phyloP scores from a whole-genome alignment of 345 rosid genomes.

The Bruguiera sexangula region DNA sequence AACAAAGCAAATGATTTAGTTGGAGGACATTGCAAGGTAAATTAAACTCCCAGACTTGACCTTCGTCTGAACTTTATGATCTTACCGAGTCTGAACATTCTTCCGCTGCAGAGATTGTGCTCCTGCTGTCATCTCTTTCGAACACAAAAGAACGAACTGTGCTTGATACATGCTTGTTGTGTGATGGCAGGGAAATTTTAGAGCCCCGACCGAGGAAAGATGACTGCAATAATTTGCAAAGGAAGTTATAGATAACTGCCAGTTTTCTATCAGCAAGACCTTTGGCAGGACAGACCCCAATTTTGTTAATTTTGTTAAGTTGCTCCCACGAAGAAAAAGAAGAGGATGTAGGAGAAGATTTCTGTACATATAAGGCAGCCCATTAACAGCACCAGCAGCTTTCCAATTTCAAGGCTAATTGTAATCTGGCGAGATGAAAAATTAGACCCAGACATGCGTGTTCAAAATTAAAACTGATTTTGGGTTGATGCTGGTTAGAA shows the following conservation, averaged over 20 bases:
- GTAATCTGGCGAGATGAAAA: no score
- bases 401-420: no score
- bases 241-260: constrained; percentile 2
- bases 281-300: neutral
- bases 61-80: constrained; percentile 11
- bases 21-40: neutral
- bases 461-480: no score
- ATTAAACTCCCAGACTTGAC: neutral
- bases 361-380: no score
- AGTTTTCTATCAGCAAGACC: neutral
- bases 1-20: neutral
- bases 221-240: constrained; percentile 54
- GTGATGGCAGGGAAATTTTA: constrained; percentile 48
- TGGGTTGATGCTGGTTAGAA: no score
- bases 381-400: no score
- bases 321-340: no score
- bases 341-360: no score
- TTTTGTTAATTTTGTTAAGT: neutral
- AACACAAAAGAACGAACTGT: constrained; percentile 67
- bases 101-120: constrained; percentile 44
- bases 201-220: constrained; percentile 67
- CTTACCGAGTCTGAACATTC: constrained; percentile 59
- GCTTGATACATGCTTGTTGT: constrained; percentile 54
- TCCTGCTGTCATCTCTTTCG: constrained; percentile 69
- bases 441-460: no score